phyloP scores from a whole-genome alignment of 164 flowering plant species.

The Dillenia suffruticosa region DNA sequence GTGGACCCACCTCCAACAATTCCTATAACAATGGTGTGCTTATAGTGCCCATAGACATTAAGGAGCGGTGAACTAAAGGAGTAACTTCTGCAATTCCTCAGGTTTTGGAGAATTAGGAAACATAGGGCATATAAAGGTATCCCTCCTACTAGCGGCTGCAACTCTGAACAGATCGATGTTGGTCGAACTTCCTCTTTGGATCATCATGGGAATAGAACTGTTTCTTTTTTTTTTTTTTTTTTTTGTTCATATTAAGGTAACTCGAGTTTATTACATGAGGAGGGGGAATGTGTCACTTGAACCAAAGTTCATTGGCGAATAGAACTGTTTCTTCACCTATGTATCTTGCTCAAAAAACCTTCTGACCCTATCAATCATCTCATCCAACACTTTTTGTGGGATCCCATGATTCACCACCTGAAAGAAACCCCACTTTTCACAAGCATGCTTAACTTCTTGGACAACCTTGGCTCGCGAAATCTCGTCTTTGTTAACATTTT shows the following conservation, averaged over 20 bases:
- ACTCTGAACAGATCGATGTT: slow-evolving; percentile 17
- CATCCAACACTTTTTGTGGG: slow-evolving; percentile 1
- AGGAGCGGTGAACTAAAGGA: too few relatives aligned
- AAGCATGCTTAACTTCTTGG: slow-evolving; percentile 2
- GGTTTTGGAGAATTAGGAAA: slow-evolving; percentile 11
- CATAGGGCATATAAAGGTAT: slow-evolving; percentile 9
- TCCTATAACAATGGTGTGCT: too few relatives aligned
- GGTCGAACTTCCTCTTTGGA: neutral
- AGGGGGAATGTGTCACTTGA: too few relatives aligned
- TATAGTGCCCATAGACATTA: too few relatives aligned
- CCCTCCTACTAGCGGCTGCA: slow-evolving; percentile 19
- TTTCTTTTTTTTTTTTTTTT: too few relatives aligned
- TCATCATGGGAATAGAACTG: slow-evolving; percentile 11
- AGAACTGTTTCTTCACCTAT: slow-evolving; percentile 15
- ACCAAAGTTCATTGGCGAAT: too few relatives aligned
- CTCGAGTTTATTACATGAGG: too few relatives aligned
- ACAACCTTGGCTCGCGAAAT: neutral
- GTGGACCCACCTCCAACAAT: too few relatives aligned
- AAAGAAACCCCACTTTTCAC: slow-evolving; percentile 16
- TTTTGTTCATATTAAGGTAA: too few relatives aligned
- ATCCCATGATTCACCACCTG: slow-evolving; percentile 26
- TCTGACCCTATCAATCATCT: slow-evolving; percentile 7
- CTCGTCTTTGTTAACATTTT: neutral
- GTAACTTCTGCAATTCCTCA: slow-evolving; percentile 10
- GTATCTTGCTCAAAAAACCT: slow-evolving; percentile 12